Conservation (phyloP, 2,329 filamentous ascomycete genomes). For the Alternaria arbusti region DNA sequence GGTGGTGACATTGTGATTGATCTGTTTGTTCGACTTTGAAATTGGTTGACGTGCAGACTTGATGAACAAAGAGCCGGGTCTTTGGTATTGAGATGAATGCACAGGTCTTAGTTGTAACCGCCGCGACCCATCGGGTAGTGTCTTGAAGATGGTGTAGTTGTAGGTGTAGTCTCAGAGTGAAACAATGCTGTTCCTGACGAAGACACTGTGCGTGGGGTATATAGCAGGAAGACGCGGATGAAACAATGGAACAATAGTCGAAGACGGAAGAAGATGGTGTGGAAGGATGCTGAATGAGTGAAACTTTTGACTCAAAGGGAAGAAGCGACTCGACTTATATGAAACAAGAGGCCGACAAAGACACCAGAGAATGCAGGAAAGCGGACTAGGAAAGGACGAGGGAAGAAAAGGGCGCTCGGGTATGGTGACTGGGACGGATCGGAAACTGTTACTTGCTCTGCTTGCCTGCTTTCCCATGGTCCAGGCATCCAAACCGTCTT, state of each 20-base stretch:
- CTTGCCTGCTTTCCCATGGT: conserved; percentile 6
- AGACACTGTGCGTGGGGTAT: not conserved
- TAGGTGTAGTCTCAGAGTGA: conserved; percentile 3
- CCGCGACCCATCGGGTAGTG: conserved; percentile 41
- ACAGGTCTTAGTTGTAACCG: conserved; percentile 50
- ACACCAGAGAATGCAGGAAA: conserved; percentile 15
- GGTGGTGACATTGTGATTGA: conserved; percentile 6
- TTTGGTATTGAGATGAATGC: conserved; percentile 4
- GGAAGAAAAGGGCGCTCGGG: conserved; percentile 9
- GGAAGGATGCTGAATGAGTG: conserved; percentile 21
- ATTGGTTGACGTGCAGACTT: conserved; percentile 13
- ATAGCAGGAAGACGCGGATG: not conserved
- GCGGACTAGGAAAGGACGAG: conserved; percentile 16
- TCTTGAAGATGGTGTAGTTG: conserved; percentile 6
- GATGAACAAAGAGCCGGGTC: not conserved
- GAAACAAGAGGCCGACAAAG: conserved; percentile 17
- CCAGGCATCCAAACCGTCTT: conserved; percentile 39
- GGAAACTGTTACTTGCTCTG: conserved; percentile 11
- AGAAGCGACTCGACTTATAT: conserved; percentile 16
- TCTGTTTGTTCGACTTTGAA: conserved; percentile 16
- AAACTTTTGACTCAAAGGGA: conserved; percentile 20
- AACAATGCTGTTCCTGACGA: conserved; percentile 2
- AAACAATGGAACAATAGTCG: conserved; percentile 15
- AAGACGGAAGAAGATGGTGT: conserved; percentile 15
- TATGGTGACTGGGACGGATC: conserved; percentile 18